Evolutionary conservation across 179 eudicot species (phyloP), one percentile per base, ranked within the genome.

Genomic region (Spergularia azorica): DNA sequence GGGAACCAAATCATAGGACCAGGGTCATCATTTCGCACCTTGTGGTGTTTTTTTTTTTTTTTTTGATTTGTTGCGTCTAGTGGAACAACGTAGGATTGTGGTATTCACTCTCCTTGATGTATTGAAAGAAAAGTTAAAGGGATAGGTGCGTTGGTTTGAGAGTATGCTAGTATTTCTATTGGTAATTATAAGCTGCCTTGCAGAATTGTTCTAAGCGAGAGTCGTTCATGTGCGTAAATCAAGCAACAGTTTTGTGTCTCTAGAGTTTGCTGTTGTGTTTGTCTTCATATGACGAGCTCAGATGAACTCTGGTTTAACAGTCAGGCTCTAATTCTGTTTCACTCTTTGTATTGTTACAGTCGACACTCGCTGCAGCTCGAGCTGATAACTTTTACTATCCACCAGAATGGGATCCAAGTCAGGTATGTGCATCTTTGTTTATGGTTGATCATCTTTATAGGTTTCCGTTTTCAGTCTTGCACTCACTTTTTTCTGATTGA

Each of bases 301-400:
- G n/a, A n/a, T n/a, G n/a, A n/a, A n/a, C n/a, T n/a, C n/a, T n/a
- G n/a, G n/a, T 55, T 59, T 10, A n/a, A 77, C 56, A 10, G 56
- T 63, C 55, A 18, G 32, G 5, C 17, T 51, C 54, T 51, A 52
- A 48, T 60, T 78, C 71, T 64, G 52, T 32, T 76, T 63, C 48
- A 38, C 74, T 79, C n/a, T 38, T 79, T 78, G 74, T 55, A 7
- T n/a, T 79, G 76, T 39, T 88, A 83, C 93, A 92, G 97, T 95
- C 96, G 46, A 61, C 98, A 50, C 96, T 91, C 79, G 98, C 97
- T 71, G 98, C 98, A 71, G 97, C 98, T 32, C 86, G 97, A 72
- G 98, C 98, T 69, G 97, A 95, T 82, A 93, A 91, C 64, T 95
- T 95, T 72, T 95, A 95, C 87, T 95, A 86, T 72, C 98, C 97